These are phyloP conservation scores for Coemansia sp. DNA, from an alignment of 192 early-diverging fungal species.

Conservation along the genomic window DNA sequence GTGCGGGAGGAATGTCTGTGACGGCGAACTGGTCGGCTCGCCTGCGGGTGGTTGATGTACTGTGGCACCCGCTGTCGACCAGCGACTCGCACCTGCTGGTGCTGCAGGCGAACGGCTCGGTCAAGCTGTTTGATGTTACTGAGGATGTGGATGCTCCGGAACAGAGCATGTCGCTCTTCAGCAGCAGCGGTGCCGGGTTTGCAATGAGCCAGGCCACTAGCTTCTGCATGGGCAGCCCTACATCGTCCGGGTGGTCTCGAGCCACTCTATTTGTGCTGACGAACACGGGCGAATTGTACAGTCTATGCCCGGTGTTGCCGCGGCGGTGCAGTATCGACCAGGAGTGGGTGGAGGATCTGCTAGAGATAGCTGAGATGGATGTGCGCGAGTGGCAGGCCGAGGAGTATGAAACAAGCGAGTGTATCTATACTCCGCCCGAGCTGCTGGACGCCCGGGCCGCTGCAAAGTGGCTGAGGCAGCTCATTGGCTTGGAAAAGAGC, in stretches of 20 bases:
- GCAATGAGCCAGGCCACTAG: slow-evolving; percentile 39
- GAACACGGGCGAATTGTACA: slow-evolving; percentile 65
- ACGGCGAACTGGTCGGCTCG: slow-evolving; percentile 25
- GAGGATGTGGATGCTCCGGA: slow-evolving; percentile 59
- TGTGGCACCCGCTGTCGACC: slow-evolving; percentile 77
- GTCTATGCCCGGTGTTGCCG: slow-evolving; percentile 75
- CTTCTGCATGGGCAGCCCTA: slow-evolving; percentile 43
- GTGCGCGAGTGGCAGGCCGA: slow-evolving; percentile 48
- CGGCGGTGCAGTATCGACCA: slow-evolving; percentile 28
- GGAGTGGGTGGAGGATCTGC: slow-evolving; percentile 29
- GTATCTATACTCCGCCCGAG: slow-evolving; percentile 35
- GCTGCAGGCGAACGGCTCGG: slow-evolving; percentile 55
- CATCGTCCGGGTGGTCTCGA: slow-evolving; percentile 58
- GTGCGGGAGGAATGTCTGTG: slow-evolving; percentile 11
- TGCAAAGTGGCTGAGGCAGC: slow-evolving; percentile 18
- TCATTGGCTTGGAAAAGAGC: slow-evolving; percentile 12
- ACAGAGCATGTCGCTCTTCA: slow-evolving; percentile 47
- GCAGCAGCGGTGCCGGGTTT: slow-evolving; percentile 13
- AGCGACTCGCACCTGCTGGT: slow-evolving; percentile 63
- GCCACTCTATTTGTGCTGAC: slow-evolving; percentile 66
- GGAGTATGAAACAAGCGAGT: slow-evolving; percentile 28
- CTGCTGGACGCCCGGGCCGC: slow-evolving; percentile 30
- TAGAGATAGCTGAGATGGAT: slow-evolving; percentile 32
- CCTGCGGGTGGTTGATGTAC: slow-evolving; percentile 57
- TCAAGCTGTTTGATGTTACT: slow-evolving; percentile 69